Evolutionary conservation across 768 basidiomycete species (phyloP), one percentile per base, ranked within the genome.

Genomic region (Hebeloma cylindrosporum): DNA sequence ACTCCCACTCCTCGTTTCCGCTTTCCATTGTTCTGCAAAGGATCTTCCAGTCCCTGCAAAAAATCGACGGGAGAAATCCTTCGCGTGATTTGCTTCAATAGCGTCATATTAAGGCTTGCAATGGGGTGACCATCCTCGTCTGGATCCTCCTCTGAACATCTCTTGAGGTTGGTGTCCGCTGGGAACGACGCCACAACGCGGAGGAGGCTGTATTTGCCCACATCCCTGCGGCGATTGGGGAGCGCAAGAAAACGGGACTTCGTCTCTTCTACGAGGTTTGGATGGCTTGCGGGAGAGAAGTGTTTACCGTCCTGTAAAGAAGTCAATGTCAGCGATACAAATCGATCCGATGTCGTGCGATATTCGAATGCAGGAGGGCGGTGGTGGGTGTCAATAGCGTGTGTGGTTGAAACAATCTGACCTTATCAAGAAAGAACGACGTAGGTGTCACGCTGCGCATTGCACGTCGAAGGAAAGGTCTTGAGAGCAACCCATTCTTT

Each of bases 361-460:
- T n/a, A n/a, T n/a, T n/a, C n/a, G n/a, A n/a, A n/a, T n/a, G n/a
- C n/a, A n/a, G n/a, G n/a, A n/a, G n/a, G n/a, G n/a, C n/a, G n/a
- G n/a, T n/a, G n/a, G n/a, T n/a, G n/a, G n/a, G n/a, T n/a, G n/a
- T n/a, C 14, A 34, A 40, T 13, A 27, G 7, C 18, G 27, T 0
- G 7, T 14, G 2, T 28, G 4, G 11, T 23, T 38, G 33, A 20
- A 23, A 18, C 36, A 28, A n/a, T 23, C 56, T 45, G 32, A 68
- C 72, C 62, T 70, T 73, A 43, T 73, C 62, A 10, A 68, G 35
- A 43, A 69, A 74, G 48, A 69, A 74, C 7, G 58, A 56, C 2
- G 63, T 54, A 1, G 72, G 72, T 0, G 72, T 74, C n/a, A 74
- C 66, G 41, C 68, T 72, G 17, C 64, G 60, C 51, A 73, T 63